Conservation (phyloP, 2,329 filamentous ascomycete species). For the Calonectria leucothoes region DNA sequence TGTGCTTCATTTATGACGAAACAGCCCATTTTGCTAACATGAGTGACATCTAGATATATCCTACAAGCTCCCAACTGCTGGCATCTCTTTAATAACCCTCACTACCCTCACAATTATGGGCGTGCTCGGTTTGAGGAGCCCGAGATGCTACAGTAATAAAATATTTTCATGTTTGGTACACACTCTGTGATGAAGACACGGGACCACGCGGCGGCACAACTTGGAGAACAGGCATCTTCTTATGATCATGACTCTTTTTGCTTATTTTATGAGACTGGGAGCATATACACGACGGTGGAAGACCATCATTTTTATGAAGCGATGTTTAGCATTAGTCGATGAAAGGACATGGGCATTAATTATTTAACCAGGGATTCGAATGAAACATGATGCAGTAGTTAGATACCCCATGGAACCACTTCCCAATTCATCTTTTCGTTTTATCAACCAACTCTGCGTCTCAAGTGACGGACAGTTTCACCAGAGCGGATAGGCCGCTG, state of each 20-base stretch:
- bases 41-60: constrained; percentile 66
- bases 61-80: constrained; percentile 81
- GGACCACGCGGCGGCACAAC: not conserved
- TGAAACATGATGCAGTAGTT: constrained; percentile 11
- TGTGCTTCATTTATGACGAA: not conserved
- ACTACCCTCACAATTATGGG: constrained; percentile 50
- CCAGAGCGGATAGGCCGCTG: not conserved
- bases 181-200: not conserved
- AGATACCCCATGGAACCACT: constrained; percentile 32
- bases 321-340: not conserved
- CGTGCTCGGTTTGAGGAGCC: constrained; percentile 54
- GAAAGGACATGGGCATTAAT: not conserved
- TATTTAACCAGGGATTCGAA: not conserved
- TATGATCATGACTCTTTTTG: not conserved
- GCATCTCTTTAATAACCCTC: constrained; percentile 71
- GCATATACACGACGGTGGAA: not conserved
- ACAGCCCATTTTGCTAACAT: constrained; percentile 20
- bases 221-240: not conserved
- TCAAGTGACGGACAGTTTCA: not conserved
- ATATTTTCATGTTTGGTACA: not conserved
- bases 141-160: constrained; percentile 43
- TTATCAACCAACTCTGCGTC: not conserved
- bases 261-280: not conserved
- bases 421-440: not conserved
- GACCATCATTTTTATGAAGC: not conserved